Percentiles rank a stretch among this genome's conserved stretches.
Conservation (phyloP, 108 stramenopile species). For the Cyclotella distinguenda region DNA sequence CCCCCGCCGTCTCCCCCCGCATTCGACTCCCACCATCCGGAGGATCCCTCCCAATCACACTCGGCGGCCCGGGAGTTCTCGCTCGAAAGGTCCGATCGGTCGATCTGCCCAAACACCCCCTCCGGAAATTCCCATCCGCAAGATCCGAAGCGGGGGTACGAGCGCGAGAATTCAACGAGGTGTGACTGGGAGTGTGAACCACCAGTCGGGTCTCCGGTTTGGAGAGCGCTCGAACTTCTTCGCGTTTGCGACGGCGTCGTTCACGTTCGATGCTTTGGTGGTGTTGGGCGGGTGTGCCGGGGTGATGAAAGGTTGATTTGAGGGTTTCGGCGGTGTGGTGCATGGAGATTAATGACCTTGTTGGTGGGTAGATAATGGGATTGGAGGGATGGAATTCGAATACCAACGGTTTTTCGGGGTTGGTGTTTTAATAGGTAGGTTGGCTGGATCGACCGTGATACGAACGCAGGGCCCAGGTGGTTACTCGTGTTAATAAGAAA, state of each 20-base stretch:
- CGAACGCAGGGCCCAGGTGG: too few species aligned
- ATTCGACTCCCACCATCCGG: neutral
- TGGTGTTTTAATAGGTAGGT: too few species aligned
- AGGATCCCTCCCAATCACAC: neutral
- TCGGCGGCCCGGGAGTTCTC: neutral
- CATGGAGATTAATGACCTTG: too few species aligned
- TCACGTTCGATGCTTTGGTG: slow-evolving; percentile 3
- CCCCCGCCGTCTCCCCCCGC: neutral
- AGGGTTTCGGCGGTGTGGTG: slow-evolving; percentile 7
- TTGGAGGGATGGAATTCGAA: too few species aligned
- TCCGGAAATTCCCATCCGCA: slow-evolving; percentile 2
- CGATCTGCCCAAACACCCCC: slow-evolving; percentile 6
- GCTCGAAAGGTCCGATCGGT: slow-evolving; percentile 6
- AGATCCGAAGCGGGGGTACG: neutral
- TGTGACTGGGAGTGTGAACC: neutral
- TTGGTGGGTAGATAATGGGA: too few species aligned
- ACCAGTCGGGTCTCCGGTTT: slow-evolving; percentile 4
- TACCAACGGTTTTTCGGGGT: too few species aligned
- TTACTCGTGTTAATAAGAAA: too few species aligned
- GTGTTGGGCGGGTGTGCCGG: slow-evolving; percentile 10
- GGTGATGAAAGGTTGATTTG: slow-evolving; percentile 11
- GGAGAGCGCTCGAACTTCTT: slow-evolving; percentile 5
- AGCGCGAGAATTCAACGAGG: neutral
- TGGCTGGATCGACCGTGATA: too few species aligned
- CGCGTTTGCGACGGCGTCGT: slow-evolving; percentile 5